A percentile compares a stretch with the other conserved stretches of the same genome.
Evolutionary conservation across 306 rosid species (phyloP).

Genomic region (Vigna unguiculata): DNA sequence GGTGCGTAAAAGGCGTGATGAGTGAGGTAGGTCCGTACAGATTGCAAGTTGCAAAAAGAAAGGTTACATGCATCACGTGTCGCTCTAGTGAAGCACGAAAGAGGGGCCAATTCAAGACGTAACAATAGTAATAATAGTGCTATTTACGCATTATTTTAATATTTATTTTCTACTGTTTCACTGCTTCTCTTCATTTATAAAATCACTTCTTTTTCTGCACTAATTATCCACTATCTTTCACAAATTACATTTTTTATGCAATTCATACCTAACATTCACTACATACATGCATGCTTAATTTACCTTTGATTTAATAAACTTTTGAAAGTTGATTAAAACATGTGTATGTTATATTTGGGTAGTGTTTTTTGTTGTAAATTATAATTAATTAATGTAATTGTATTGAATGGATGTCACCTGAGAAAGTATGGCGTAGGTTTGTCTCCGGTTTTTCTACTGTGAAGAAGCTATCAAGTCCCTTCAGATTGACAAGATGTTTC

Average conservation of each 20-base stretch:
- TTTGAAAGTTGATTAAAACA: too few species aligned
- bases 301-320: too few species aligned
- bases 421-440: background rate
- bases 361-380: background rate
- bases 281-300: background rate
- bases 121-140: background rate
- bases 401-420: slow-evolving; percentile 33
- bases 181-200: too few species aligned
- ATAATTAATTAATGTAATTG: background rate
- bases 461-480: slow-evolving; percentile 30
- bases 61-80: slow-evolving; percentile 30
- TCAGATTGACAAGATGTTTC: slow-evolving; percentile 50
- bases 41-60: slow-evolving; percentile 6
- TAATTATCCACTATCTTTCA: background rate
- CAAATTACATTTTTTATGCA: background rate
- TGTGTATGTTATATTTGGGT: too few species aligned
- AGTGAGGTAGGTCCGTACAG: background rate
- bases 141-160: background rate
- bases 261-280: background rate
- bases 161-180: too few species aligned
- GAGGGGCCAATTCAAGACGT: slow-evolving; percentile 21
- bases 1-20: background rate
- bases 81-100: slow-evolving; percentile 3
- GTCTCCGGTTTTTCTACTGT: background rate
- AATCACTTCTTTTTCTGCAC: background rate